These are phyloP conservation scores for Mucor racemosus DNA, from an alignment of 371 early-diverging fungal species.

Conservation along the genomic window DNA sequence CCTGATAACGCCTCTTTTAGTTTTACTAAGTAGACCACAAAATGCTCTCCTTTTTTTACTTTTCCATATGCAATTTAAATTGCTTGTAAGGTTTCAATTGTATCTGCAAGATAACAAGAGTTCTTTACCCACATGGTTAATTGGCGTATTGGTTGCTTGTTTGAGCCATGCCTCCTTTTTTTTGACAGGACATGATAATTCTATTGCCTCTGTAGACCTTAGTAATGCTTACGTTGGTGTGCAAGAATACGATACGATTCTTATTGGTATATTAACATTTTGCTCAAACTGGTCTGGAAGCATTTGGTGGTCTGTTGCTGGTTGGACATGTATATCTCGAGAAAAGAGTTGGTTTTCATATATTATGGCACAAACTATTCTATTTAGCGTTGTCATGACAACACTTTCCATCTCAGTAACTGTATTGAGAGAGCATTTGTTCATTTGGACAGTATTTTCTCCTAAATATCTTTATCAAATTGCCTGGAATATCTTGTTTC, in stretches of 20 bases:
- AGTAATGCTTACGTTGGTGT: constrained; percentile 82
- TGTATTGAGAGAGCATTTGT: constrained; percentile 72
- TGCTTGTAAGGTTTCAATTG: constrained; percentile 44
- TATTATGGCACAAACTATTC: constrained; percentile 46
- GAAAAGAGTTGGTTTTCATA: constrained; percentile 39
- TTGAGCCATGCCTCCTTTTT: constrained; percentile 67
- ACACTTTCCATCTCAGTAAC: constrained; percentile 68
- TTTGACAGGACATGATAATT: constrained; percentile 77
- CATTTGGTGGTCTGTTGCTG: constrained; percentile 69
- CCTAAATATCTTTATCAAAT: constrained; percentile 82
- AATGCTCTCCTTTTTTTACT: constrained; percentile 64
- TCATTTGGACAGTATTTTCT: constrained; percentile 89
- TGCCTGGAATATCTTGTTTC: constrained; percentile 65
- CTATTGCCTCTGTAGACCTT: constrained; percentile 78
- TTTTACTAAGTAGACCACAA: constrained; percentile 66
- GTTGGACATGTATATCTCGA: constrained; percentile 37
- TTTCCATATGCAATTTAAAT: constrained; percentile 56
- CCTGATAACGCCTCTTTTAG: constrained; percentile 51
- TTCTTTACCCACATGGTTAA: constrained; percentile 31
- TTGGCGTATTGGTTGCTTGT: constrained; percentile 28
- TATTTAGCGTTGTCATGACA: constrained; percentile 58
- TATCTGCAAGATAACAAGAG: not conserved
- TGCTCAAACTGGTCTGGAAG: constrained; percentile 75
- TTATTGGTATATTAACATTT: constrained; percentile 73
- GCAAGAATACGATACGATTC: constrained; percentile 58